phyloP scores from a whole-genome alignment of 768 basidiomycete genomes.

The Lanmaoa rubissima region DNA sequence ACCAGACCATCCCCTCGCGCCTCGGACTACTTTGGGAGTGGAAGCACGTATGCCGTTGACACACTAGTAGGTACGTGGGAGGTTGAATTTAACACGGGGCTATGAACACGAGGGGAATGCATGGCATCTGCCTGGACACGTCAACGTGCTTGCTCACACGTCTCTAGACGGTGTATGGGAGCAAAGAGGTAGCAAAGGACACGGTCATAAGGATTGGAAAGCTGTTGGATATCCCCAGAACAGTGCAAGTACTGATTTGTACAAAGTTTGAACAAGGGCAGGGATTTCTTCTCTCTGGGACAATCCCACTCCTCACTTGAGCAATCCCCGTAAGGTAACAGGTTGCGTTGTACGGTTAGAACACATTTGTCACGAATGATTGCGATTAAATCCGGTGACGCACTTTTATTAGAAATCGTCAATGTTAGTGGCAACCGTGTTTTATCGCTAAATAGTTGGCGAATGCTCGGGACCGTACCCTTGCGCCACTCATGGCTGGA shows the following conservation, averaged over 20 bases:
- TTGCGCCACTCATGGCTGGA: neutral
- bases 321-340: neutral
- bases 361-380: neutral
- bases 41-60: conserved; percentile 54
- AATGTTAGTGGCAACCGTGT: too few species aligned
- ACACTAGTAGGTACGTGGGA: conserved; percentile 41
- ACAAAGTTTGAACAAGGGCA: neutral
- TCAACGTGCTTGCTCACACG: conserved; percentile 52
- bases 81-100: neutral
- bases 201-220: too few species aligned
- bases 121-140: conserved; percentile 51
- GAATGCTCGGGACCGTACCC: neutral
- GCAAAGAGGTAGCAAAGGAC: conserved; percentile 37
- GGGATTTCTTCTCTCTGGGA: conserved; percentile 31
- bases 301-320: conserved; percentile 1
- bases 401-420: neutral
- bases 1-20: conserved; percentile 49
- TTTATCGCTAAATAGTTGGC: neutral
- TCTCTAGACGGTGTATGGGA: conserved; percentile 50
- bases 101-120: neutral
- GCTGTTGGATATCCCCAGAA: too few species aligned
- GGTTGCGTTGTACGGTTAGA: neutral
- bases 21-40: conserved; percentile 53
- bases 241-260: too few species aligned
- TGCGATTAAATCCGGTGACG: neutral